Base-by-base conservation (phyloP, 2,329 filamentous ascomycete genomes). In the Colletotrichum sojae region DNA sequence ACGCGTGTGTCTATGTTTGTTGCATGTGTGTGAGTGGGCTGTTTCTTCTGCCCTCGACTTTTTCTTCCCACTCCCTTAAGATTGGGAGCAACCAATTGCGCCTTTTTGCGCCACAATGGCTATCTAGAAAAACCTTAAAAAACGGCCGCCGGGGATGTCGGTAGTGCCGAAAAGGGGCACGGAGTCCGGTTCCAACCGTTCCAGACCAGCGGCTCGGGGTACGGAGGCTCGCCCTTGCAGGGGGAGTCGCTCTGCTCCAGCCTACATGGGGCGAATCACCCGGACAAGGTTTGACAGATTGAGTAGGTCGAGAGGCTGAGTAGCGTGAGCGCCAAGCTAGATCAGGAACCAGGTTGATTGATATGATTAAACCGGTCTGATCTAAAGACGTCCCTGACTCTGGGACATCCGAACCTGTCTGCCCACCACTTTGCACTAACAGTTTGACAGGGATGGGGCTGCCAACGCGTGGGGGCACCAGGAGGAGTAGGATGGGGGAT, bases 271-370 rank as follows among this genome's bases (percentile, higher is more conserved):
- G 59, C 60, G 45, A 58, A 57, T 67, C 45, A 40, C 15, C 59
- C 64, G 52, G 39, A 40, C 52, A 63, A 57, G 64, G 64, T 57
- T 67, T 57, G 18, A 40, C 45, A 52, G 27, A 45, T 63, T 51
- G 46, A 52, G 57, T 48, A 63, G 63, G 63, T 67, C 27, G 2
- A 62, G 63, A 67, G 64, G 59, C 59, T 57, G 36, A 53, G 58
- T 48, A 56, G 45, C 22, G 52, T 20, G 15, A 57, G 36, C 46
- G 64, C 64, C 64, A 67, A 67, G 63, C 52, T 25, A 16, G 39
- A 48, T 56, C 20, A 52, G 16, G 64, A 67, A 63, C 53, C 64
- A 67, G 31, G 60, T 67, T 67, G 59, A 67, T 67, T 67, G 52
- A 45, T 53, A 58, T 63, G 53, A 67, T 67, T 63, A 48, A 63